These are phyloP conservation scores for Daldinia caldariorum DNA, from an alignment of 495 filamentous ascomycete species.

Conservation along the genomic window DNA sequence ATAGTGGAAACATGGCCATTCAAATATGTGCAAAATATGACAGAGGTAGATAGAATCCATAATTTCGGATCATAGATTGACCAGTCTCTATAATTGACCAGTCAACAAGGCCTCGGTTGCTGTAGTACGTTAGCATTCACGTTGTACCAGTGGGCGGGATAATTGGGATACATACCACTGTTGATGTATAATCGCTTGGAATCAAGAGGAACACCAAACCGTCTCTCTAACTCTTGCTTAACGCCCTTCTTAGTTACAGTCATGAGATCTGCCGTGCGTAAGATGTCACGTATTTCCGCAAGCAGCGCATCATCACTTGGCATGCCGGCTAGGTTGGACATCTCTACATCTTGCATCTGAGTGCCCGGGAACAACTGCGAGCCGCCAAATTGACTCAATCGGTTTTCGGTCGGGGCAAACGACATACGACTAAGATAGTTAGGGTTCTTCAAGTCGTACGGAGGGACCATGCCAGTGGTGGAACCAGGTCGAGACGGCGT, in stretches of 20 bases:
- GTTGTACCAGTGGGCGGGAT: not conserved
- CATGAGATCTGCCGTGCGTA: conserved; percentile 94
- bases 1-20: conserved; percentile 35
- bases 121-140: conserved; percentile 54
- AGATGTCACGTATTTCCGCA: conserved; percentile 92
- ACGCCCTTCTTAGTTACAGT: conserved; percentile 98
- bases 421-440: conserved; percentile 73
- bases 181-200: conserved; percentile 89
- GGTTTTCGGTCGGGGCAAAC: conserved; percentile 75
- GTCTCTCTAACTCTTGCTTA: conserved; percentile 88
- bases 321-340: conserved; percentile 71
- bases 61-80: not conserved
- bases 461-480: conserved; percentile 66
- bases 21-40: conserved; percentile 37
- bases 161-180: conserved; percentile 71
- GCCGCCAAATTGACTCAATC: conserved; percentile 63
- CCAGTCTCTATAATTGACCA: conserved; percentile 66
- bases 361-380: conserved; percentile 63
- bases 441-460: conserved; percentile 47
- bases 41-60: conserved; percentile 15
- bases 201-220: conserved; percentile 86
- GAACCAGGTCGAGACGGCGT: conserved; percentile 76
- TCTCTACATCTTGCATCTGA: conserved; percentile 71
- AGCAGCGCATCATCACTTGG: conserved; percentile 90
- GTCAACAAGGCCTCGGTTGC: conserved; percentile 80